phyloP scores from a whole-genome alignment of 83 land plant species.

The Thuja plicata region DNA sequence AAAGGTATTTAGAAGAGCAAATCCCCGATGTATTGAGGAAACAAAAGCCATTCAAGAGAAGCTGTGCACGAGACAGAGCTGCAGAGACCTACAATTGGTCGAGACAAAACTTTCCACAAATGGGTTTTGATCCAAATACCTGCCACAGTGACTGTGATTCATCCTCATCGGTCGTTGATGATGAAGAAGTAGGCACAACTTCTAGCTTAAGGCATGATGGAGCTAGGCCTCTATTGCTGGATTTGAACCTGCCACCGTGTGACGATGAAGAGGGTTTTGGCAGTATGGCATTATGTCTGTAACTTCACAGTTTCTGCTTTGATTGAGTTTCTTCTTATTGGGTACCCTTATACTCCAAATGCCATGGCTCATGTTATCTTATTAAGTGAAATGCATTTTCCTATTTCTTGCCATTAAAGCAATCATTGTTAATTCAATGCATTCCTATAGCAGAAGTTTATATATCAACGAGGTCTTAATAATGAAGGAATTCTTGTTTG shows the following conservation, averaged over 20 bases:
- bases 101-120: conserved; percentile 2
- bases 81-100: conserved; percentile 13
- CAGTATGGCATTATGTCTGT: conserved; percentile 6
- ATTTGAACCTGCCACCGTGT: conserved; percentile 20
- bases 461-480: neutral
- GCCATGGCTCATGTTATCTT: neutral
- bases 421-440: neutral
- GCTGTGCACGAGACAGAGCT: conserved; percentile 19
- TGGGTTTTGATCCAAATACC: conserved; percentile 10
- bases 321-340: neutral
- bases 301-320: neutral
- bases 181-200: conserved; percentile 8
- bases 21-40: neutral
- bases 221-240: conserved; percentile 6
- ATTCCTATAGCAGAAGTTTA: neutral
- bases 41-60: conserved; percentile 10
- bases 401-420: conserved; percentile 5
- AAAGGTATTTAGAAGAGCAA: conserved; percentile 1
- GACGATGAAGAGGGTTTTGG: conserved; percentile 15
- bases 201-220: conserved; percentile 10
- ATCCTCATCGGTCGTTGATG: conserved; percentile 19
- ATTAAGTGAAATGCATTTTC: neutral
- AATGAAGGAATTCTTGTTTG: neutral
- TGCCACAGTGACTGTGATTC: conserved; percentile 19
- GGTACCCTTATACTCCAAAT: neutral